phyloP scores from a whole-genome alignment of 2,329 filamentous ascomycete genomes.

The Cladosporium sp. region DNA sequence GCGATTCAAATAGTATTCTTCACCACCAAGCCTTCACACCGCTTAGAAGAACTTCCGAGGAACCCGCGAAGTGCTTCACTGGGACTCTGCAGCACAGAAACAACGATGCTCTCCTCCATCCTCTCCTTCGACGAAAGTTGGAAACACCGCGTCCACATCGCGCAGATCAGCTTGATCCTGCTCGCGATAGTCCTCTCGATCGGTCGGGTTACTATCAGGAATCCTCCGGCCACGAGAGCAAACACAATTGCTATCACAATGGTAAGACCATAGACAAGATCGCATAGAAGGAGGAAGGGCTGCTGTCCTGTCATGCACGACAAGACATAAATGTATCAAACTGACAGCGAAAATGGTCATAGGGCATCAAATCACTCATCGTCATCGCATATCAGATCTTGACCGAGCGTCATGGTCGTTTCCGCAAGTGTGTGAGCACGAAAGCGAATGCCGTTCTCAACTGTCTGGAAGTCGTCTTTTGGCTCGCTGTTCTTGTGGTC shows the following conservation, averaged over 20 bases:
- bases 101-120: neutral
- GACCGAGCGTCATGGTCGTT: constrained; percentile 31
- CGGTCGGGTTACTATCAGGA: constrained; percentile 16
- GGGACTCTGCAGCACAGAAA: neutral
- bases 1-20: too few relatives aligned
- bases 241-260: constrained; percentile 15
- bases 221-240: constrained; percentile 16
- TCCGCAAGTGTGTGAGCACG: constrained; percentile 36
- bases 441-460: constrained; percentile 42
- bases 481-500: constrained; percentile 34
- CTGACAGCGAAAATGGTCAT: neutral
- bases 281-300: too few relatives aligned
- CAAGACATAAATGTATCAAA: neutral
- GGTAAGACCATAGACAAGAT: too few relatives aligned
- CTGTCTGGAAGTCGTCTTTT: constrained; percentile 41
- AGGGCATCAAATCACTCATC: constrained; percentile 36
- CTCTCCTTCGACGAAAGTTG: constrained; percentile 1
- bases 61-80: too few relatives aligned
- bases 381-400: constrained; percentile 41
- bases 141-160: constrained; percentile 17
- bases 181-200: constrained; percentile 15
- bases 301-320: too few relatives aligned
- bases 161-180: constrained; percentile 15
- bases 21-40: too few relatives aligned
- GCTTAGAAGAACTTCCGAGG: too few relatives aligned